A percentile compares a stretch with the other conserved stretches of the same genome.
Conservation (phyloP, 1,284 basidiomycete genomes). For the Cystobasidiaceae sp. region DNA sequence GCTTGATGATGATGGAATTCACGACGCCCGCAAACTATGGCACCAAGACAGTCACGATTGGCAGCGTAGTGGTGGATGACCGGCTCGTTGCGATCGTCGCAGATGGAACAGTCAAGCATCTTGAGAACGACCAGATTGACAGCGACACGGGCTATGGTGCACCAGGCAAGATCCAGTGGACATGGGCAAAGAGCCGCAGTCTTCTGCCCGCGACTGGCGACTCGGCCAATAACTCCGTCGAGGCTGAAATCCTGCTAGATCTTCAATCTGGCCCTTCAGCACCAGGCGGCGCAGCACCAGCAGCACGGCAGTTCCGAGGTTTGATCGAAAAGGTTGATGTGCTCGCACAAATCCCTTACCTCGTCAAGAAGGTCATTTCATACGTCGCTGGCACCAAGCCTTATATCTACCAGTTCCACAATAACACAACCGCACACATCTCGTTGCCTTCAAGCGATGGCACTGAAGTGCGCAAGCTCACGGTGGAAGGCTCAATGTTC, state of each 20-base stretch:
- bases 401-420: constrained; percentile 90
- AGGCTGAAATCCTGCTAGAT: constrained; percentile 33
- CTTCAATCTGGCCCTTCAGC: constrained; percentile 29
- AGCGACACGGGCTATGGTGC: constrained; percentile 75
- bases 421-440: constrained; percentile 64
- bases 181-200: constrained; percentile 64
- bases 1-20: constrained; percentile 94
- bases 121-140: constrained; percentile 54
- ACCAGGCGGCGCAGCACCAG: constrained; percentile 47
- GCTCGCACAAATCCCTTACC: constrained; percentile 88
- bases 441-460: constrained; percentile 55
- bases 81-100: constrained; percentile 67
- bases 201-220: constrained; percentile 49
- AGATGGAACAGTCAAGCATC: constrained; percentile 54
- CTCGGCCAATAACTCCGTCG: constrained; percentile 21
- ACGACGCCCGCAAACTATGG: constrained; percentile 64
- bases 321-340: constrained; percentile 96
- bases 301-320: constrained; percentile 52
- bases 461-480: constrained; percentile 45
- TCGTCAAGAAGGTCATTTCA: constrained; percentile 80
- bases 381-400: constrained; percentile 89
- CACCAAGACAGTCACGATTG: constrained; percentile 74
- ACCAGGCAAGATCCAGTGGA: constrained; percentile 66
- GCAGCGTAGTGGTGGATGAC: constrained; percentile 70
- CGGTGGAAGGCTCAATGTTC: constrained; percentile 67